Evolutionary conservation across 2,329 filamentous ascomycete genomes (phyloP).

Genomic region (Pseudopyricularia javanii): DNA sequence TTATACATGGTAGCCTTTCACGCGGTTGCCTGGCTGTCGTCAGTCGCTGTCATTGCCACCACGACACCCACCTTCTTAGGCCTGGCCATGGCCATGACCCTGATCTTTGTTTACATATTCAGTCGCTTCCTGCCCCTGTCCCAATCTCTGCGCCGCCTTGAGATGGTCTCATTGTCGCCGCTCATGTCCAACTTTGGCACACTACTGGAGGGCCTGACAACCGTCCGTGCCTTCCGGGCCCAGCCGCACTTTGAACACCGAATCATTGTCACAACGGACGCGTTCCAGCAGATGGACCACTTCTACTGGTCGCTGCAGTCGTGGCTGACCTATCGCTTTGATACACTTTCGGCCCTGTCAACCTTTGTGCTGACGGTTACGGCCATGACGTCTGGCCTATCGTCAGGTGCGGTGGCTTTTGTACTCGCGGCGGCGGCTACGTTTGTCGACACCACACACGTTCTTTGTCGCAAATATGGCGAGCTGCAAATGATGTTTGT

Average conservation of each 20-base stretch:
- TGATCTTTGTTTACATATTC: slow-evolving; percentile 63
- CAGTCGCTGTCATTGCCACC: slow-evolving; percentile 65
- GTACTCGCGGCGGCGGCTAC: slow-evolving; percentile 61
- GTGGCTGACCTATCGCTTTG: slow-evolving; percentile 75
- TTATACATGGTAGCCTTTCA: slow-evolving; percentile 62
- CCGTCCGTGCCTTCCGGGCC: slow-evolving; percentile 71
- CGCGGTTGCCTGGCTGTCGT: slow-evolving; percentile 57
- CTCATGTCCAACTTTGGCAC: slow-evolving; percentile 89
- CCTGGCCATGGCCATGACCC: slow-evolving; percentile 57
- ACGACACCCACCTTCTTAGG: slow-evolving; percentile 67
- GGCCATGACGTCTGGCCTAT: slow-evolving; percentile 62
- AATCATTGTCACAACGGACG: slow-evolving; percentile 71
- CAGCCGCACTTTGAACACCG: slow-evolving; percentile 68
- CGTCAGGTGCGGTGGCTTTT: slow-evolving; percentile 72
- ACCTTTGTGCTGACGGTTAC: slow-evolving; percentile 63
- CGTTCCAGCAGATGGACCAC: slow-evolving; percentile 90
- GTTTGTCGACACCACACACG: slow-evolving; percentile 59
- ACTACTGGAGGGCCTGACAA: slow-evolving; percentile 72
- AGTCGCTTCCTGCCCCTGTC: slow-evolving; percentile 68
- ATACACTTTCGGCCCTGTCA: slow-evolving; percentile 57
- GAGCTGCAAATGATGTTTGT: slow-evolving; percentile 87
- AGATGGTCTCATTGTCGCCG: slow-evolving; percentile 81
- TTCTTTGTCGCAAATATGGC: slow-evolving; percentile 68
- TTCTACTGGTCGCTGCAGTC: slow-evolving; percentile 86
- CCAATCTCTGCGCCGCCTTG: slow-evolving; percentile 69